Conservation (phyloP, 2,329 filamentous ascomycete genomes). For the Fusarium anthophilum region DNA sequence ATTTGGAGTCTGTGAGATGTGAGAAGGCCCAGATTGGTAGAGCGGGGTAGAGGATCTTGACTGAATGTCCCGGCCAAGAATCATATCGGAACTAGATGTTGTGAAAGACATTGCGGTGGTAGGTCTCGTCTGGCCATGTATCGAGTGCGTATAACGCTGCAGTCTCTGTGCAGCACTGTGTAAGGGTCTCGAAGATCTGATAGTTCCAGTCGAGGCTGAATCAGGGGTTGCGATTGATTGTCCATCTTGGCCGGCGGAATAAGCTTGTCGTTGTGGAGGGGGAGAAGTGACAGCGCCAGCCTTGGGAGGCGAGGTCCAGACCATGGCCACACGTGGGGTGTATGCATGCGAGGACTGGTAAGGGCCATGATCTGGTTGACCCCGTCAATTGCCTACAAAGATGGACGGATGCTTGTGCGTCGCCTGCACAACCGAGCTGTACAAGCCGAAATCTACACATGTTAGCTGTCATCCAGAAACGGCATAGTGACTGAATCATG, state of each 20-base stretch:
- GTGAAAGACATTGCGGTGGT: constrained; percentile 31
- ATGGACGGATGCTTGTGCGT: constrained; percentile 84
- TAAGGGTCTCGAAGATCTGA: constrained; percentile 10
- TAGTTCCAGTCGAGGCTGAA: not conserved
- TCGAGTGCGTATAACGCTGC: not conserved
- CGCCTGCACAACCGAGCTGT: constrained; percentile 82
- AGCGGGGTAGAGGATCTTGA: constrained; percentile 6
- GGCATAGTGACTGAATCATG: not conserved
- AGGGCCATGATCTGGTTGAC: constrained; percentile 42
- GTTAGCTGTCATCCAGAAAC: not conserved
- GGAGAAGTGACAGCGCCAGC: not conserved
- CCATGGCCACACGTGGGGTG: constrained; percentile 51
- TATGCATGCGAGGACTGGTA: constrained; percentile 29
- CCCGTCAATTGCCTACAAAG: constrained; percentile 66
- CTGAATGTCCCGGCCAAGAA: constrained; percentile 14
- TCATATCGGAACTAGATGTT: constrained; percentile 35
- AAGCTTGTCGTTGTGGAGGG: constrained; percentile 3
- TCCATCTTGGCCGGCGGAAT: constrained; percentile 1
- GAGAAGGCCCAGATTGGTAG: constrained; percentile 6
- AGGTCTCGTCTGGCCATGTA: constrained; percentile 17
- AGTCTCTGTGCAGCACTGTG: constrained; percentile 1
- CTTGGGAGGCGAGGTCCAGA: constrained; percentile 46
- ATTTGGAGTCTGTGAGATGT: constrained; percentile 28
- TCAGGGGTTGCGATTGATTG: constrained; percentile 18
- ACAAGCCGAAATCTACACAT: constrained; percentile 75